A percentile compares a stretch with the other conserved stretches of the same genome.
These are phyloP conservation scores for Tulasnella sp. DNA, from an alignment of 768 basidiomycete species.

Conservation along the genomic window DNA sequence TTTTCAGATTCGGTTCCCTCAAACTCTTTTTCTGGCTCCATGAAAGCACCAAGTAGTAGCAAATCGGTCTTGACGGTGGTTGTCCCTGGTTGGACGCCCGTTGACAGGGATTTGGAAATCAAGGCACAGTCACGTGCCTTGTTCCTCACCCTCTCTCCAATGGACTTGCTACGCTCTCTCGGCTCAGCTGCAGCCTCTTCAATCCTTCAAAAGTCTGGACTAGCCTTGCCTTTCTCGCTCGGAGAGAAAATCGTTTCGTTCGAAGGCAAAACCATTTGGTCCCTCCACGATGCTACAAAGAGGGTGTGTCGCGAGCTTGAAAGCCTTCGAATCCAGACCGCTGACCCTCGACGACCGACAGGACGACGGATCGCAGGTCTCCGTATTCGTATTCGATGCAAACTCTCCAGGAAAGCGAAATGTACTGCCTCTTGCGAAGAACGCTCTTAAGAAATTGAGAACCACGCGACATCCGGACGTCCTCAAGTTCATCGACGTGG, in stretches of 20 bases:
- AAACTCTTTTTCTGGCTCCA: no score
- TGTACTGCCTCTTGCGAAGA: conserved; percentile 66
- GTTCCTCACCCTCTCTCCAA: conserved; percentile 21
- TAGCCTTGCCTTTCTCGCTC: conserved; percentile 78
- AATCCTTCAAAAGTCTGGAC: conserved; percentile 86
- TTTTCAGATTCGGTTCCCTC: no score
- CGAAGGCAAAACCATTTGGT: conserved; percentile 67
- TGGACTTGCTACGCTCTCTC: conserved; percentile 75
- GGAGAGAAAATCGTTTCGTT: conserved; percentile 58
- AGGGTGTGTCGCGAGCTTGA: conserved; percentile 39
- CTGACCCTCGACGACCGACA: conserved; percentile 25
- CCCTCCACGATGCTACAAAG: conserved; percentile 77
- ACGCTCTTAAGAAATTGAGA: conserved; percentile 80
- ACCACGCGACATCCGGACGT: conserved; percentile 93
- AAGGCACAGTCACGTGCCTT: neutral
- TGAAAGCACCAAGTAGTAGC: no score
- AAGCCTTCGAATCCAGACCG: neutral
- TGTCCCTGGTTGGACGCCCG: no score
- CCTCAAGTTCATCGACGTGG: conserved; percentile 87
- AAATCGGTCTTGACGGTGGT: no score
- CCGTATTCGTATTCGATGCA: conserved; percentile 86
- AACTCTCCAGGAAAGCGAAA: conserved; percentile 38
- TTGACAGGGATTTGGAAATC: neutral
- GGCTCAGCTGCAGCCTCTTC: conserved; percentile 81
- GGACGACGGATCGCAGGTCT: conserved; percentile 81